Conservation (phyloP, 768 basidiomycete genomes). For the Podaxis pistillaris region DNA sequence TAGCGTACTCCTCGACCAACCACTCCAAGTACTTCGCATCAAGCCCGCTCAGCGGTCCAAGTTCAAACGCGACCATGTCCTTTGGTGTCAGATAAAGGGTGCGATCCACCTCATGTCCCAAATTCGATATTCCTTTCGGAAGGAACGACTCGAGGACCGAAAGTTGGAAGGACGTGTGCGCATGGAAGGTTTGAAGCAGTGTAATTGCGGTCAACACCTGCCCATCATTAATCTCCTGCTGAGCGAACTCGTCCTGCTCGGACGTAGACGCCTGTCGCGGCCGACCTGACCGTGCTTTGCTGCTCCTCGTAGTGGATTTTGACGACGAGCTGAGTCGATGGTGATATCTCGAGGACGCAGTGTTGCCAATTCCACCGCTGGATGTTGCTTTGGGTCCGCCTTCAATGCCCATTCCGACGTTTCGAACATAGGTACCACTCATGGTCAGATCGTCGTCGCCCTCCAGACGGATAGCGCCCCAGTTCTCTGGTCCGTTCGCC, state of each 20-base stretch:
- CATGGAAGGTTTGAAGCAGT: constrained; percentile 67
- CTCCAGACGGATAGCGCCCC: constrained; percentile 59
- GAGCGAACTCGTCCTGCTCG: constrained; percentile 18
- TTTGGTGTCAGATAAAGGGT: constrained; percentile 49
- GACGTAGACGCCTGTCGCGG: constrained; percentile 32
- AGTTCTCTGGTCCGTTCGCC: constrained; percentile 45
- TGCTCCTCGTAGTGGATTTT: constrained; percentile 39
- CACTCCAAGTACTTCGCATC: constrained; percentile 80
- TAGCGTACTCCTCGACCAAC: constrained; percentile 66
- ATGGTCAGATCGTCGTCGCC: constrained; percentile 63
- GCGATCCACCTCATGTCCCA: neutral
- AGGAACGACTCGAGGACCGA: constrained; percentile 41
- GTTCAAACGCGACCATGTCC: constrained; percentile 66
- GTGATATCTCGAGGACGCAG: neutral
- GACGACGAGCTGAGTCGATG: constrained; percentile 23
- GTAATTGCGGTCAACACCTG: constrained; percentile 49
- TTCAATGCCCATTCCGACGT: constrained; percentile 70
- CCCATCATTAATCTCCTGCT: constrained; percentile 23
- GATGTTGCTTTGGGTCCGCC: constrained; percentile 45
- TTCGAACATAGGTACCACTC: constrained; percentile 43
- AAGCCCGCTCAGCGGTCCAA: constrained; percentile 68
- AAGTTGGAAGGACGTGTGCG: constrained; percentile 59
- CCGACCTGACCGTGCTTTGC: constrained; percentile 49
- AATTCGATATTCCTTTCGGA: constrained; percentile 18
- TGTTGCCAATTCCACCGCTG: constrained; percentile 20